These are phyloP conservation scores for Ascochyta lentis DNA, from an alignment of 2,329 filamentous ascomycete genomes.

Conservation along the genomic window DNA sequence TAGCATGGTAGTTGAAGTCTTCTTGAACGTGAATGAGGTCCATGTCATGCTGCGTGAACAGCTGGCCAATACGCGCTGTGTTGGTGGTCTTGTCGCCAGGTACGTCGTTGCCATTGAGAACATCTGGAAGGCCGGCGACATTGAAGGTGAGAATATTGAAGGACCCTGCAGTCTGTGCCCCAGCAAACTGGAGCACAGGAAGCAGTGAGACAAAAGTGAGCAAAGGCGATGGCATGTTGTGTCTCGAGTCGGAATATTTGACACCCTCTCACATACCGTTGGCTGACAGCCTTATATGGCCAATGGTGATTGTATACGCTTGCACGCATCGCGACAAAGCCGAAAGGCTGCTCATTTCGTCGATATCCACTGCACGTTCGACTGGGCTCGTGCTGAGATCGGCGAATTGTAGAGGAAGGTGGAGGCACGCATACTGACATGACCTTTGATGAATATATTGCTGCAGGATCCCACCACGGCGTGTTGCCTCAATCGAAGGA, in stretches of 20 bases:
- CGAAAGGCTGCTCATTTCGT: background rate
- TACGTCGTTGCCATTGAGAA: constrained; percentile 66
- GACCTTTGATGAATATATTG: constrained; percentile 2
- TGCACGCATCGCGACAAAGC: constrained; percentile 3
- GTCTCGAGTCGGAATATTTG: background rate
- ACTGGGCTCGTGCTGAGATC: background rate
- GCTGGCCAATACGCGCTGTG: constrained; percentile 61
- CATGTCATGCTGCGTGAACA: constrained; percentile 64
- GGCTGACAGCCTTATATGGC: background rate
- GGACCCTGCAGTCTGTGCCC: constrained; percentile 46
- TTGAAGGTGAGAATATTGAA: constrained; percentile 65
- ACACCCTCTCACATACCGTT: background rate
- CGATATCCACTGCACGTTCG: background rate
- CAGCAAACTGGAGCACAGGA: constrained; percentile 13
- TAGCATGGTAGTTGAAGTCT: constrained; percentile 71
- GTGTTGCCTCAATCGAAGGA: constrained; percentile 4
- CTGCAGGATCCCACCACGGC: constrained; percentile 1
- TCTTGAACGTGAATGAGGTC: constrained; percentile 72
- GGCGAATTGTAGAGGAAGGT: constrained; percentile 11
- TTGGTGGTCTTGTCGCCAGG: constrained; percentile 68
- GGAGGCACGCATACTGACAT: constrained; percentile 5
- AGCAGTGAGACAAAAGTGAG: constrained; percentile 10
- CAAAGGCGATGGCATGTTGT: constrained; percentile 22
- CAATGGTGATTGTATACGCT: background rate
- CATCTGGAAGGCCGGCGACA: constrained; percentile 64